These are phyloP conservation scores for Aspergillus asperescens DNA, from an alignment of 495 filamentous ascomycete genomes.

Conservation along the genomic window DNA sequence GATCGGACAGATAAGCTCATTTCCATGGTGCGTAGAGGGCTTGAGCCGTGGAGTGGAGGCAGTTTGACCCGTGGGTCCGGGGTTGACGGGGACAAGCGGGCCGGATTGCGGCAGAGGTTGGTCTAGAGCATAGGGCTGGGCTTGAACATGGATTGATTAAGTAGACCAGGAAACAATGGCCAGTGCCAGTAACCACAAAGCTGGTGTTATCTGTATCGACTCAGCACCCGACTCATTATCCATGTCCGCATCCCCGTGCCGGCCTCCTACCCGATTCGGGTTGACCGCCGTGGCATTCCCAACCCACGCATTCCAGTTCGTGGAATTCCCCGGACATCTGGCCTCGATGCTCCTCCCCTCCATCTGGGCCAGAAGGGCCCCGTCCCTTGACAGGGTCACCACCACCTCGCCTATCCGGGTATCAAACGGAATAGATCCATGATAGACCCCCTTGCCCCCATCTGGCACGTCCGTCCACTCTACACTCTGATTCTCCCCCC, in stretches of 20 bases:
- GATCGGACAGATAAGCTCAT: too few species aligned
- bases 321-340: slow-evolving; percentile 42
- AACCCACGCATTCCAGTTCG: slow-evolving; percentile 51
- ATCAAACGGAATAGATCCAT: slow-evolving; percentile 46
- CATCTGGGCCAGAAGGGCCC: slow-evolving; percentile 19
- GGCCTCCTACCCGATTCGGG: neutral
- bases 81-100: too few species aligned
- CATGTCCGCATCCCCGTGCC: neutral
- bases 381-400: slow-evolving; percentile 44
- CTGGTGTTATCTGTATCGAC: too few species aligned
- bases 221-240: too few species aligned
- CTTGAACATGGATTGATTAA: too few species aligned
- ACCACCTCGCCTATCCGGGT: slow-evolving; percentile 47
- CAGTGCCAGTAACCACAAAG: too few species aligned
- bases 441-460: slow-evolving; percentile 45
- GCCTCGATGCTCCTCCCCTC: slow-evolving; percentile 45
- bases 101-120: too few species aligned
- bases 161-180: too few species aligned
- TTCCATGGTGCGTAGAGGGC: too few species aligned
- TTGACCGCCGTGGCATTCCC: slow-evolving; percentile 22
- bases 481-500: slow-evolving; percentile 26
- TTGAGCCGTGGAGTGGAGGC: too few species aligned
- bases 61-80: too few species aligned
- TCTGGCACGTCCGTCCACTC: slow-evolving; percentile 29
- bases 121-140: too few species aligned